Evolutionary conservation across 192 early-diverging fungal species (phyloP).

Genomic region (Coemansia sp.): DNA sequence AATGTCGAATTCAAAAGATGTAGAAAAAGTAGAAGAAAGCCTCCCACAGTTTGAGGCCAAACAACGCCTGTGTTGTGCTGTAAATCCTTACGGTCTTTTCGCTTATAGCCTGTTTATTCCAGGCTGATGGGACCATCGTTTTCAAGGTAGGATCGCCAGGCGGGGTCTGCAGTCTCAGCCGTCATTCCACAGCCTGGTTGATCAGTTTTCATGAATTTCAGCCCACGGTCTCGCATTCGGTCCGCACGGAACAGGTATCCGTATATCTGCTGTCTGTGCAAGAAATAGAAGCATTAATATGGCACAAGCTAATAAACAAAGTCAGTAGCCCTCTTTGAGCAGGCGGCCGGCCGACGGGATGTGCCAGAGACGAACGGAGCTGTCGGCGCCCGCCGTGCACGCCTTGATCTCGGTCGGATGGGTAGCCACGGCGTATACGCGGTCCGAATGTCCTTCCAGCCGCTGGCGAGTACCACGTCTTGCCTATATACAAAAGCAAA

Average conservation of each 20-base stretch:
- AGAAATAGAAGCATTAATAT: neutral
- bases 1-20: conserved; percentile 4
- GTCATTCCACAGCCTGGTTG: conserved; percentile 4
- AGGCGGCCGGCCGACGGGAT: conserved; percentile 47
- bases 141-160: conserved; percentile 2
- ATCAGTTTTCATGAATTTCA: neutral
- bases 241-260: neutral
- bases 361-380: conserved; percentile 49
- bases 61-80: conserved; percentile 10
- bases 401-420: conserved; percentile 80
- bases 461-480: conserved; percentile 59
- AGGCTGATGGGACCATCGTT: neutral
- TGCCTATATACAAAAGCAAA: conserved; percentile 17
- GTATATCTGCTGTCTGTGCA: neutral
- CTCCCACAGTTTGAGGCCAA: neutral
- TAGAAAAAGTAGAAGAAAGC: conserved; percentile 4
- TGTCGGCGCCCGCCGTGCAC: conserved; percentile 48
- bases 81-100: conserved; percentile 6
- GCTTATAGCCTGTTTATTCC: neutral
- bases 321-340: conserved; percentile 30
- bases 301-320: neutral
- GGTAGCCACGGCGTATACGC: conserved; percentile 89
- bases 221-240: neutral
- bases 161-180: neutral
- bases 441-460: conserved; percentile 88